Percentiles rank a stretch among this genome's conserved stretches.
Evolutionary conservation across 139 green algal genomes (phyloP).

Genomic region (Coelastrella sp.): DNA sequence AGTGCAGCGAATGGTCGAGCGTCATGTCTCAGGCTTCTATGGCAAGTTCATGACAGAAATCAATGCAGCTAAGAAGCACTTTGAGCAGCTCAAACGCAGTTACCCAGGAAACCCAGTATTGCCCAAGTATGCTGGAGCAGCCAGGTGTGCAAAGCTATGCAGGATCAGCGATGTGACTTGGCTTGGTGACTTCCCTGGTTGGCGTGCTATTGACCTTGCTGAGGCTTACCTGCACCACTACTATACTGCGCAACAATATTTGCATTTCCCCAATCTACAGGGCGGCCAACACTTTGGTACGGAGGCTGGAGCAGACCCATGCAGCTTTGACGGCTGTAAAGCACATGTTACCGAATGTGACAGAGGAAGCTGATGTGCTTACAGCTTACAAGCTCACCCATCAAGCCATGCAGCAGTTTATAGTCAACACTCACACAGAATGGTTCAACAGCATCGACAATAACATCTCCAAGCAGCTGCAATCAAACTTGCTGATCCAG

Average conservation of each 20-base stretch:
- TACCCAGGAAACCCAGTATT: conserved; percentile 75
- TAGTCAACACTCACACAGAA: conserved; percentile 82
- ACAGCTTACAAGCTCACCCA: conserved; percentile 77
- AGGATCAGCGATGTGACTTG: no score
- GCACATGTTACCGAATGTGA: conserved; percentile 74
- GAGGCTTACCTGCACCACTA: no score
- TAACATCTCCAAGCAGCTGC: conserved; percentile 70
- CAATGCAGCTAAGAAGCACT: conserved; percentile 84
- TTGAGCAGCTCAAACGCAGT: conserved; percentile 72
- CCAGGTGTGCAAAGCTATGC: conserved; percentile 35
- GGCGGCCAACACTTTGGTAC: conserved; percentile 68
- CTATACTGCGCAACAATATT: neutral
- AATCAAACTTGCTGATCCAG: conserved; percentile 74
- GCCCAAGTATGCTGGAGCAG: conserved; percentile 77
- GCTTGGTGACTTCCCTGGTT: no score
- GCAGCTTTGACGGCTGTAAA: conserved; percentile 55
- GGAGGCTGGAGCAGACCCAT: conserved; percentile 64
- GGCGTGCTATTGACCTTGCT: no score
- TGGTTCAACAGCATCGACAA: conserved; percentile 82
- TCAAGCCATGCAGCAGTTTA: conserved; percentile 82
- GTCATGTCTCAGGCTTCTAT: conserved; percentile 82
- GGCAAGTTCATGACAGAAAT: conserved; percentile 80
- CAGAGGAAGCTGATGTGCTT: conserved; percentile 71
- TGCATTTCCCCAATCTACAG: conserved; percentile 30
- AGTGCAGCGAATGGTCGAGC: conserved; percentile 76